phyloP scores from a whole-genome alignment of 768 basidiomycete genomes.

The Tylopilus subfusipes region DNA sequence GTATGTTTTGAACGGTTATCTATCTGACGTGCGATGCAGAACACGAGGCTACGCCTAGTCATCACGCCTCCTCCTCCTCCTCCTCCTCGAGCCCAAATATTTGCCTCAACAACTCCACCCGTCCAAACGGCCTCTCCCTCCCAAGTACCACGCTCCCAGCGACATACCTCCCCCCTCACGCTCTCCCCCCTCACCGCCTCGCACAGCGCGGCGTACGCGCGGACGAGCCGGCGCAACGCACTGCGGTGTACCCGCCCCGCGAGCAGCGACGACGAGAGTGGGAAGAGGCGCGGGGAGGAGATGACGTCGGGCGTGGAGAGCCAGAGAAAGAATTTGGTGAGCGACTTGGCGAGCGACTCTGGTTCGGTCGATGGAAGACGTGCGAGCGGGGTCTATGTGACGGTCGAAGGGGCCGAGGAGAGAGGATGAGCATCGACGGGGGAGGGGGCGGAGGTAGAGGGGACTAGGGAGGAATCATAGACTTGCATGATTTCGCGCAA shows the following conservation, averaged over 20 bases:
- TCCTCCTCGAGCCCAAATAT: conserved; percentile 68
- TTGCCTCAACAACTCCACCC: conserved; percentile 67
- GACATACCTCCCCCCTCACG: conserved; percentile 60
- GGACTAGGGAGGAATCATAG: conserved; percentile 85
- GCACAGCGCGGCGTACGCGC: conserved; percentile 70
- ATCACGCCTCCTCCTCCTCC: background rate
- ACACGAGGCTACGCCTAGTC: no score
- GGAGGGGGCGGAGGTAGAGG: background rate
- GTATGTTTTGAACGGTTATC: no score
- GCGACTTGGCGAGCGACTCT: conserved; percentile 53
- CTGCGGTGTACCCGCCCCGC: conserved; percentile 71
- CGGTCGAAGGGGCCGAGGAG: background rate
- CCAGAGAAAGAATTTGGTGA: conserved; percentile 78
- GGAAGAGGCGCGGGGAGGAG: conserved; percentile 73
- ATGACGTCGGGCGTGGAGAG: conserved; percentile 79
- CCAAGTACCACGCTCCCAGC: conserved; percentile 85
- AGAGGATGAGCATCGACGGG: background rate
- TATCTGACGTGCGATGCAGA: no score
- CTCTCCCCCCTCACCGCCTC: conserved; percentile 75
- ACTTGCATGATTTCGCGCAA: conserved; percentile 87
- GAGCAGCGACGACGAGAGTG: conserved; percentile 64
- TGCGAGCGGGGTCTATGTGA: conserved; percentile 65
- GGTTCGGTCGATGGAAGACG: conserved; percentile 62
- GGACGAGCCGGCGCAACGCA: conserved; percentile 64
- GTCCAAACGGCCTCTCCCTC: conserved; percentile 80